Base-by-base conservation (phyloP, 2,329 filamentous ascomycete species). In the Metarhizium rileyi region DNA sequence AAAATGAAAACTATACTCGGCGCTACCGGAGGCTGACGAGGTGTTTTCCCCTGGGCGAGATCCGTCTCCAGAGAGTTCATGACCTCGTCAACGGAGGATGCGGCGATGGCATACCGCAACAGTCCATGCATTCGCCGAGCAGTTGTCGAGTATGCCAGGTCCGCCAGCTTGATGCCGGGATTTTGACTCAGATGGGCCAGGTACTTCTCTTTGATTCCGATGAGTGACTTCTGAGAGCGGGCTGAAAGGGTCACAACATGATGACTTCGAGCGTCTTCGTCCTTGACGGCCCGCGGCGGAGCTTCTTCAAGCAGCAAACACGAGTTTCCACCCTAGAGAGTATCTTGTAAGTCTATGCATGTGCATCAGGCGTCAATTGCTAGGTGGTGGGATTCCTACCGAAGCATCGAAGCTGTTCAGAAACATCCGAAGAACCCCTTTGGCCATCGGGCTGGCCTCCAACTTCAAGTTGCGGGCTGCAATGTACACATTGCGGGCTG, bases 361-460 rank as follows among this genome's bases (percentile, higher is more conserved):
- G n/a, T 14, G 10, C 14, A 28, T 10, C n/a, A 2, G 12, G 18
- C 16, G 16, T 41, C 6, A 41, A 6, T n/a, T n/a, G n/a, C 22
- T 22, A 6, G 18, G 12, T 5, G 22, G n/a, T 25, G 5, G 5
- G n/a, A 4, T 20, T 41, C 38, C 22, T 41, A 41, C 38, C 38
- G 63, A 56, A 2, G 66, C 66, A 10, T 66, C 66, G 35, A 66
- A 68, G 42, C 58, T 67, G 50, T 65, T 69, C 23, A 69, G 52
- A 5, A 59, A 53, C 5, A 63, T 63, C 2, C 57, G 48, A 1
- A 55, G 60, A 1, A 46, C 22, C 4, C 38, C 41, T 16, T 43
- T 12, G 41, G 20, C 23, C 22, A 43, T 22, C 8, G 23, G 41
- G 26, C 41, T 43, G 20, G 41, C 23, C 41, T 47, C 25, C 20